Base-by-base conservation (phyloP, 1,284 basidiomycete genomes). In the Moesziomyces parantarcticus region DNA sequence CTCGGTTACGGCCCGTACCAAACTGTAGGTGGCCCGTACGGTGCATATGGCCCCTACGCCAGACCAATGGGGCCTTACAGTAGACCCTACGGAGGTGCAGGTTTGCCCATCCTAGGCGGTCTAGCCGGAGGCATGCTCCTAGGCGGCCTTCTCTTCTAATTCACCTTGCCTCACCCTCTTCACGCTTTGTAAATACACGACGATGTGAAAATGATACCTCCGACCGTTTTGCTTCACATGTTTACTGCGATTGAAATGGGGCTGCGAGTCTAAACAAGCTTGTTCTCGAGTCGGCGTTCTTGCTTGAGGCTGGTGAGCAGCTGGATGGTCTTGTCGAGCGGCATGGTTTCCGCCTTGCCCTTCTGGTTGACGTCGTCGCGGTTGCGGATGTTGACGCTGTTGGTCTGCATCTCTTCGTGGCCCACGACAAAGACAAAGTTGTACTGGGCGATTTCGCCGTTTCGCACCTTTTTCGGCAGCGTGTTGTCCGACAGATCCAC, bases 401-500 rank as follows among this genome's bases (percentile, higher is more conserved):
- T 87, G 45, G 88, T 87, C 69, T 94, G 90, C 60, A 92, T 86
- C 86, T 99, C 97, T 75, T 94, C 92, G 83, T 96, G 91, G 26
- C 97, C 97, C 48, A 98, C 96, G 63, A 99, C 94, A 71, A 98
- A 88, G 78, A 98, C 93, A 84, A 97, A 98, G 87, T 97, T 99
- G 87, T 97, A 97, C 70, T 84, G 79, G 3, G 78, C 81, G 16
- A 77, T 70, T 53, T 79, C 76, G 40, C 75, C 82, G 53, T 79
- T 81, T 45, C 77, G 68, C 80, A 99, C 93, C 88, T 98, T 99
- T 89, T 99, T 99, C 71, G 90, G 91, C 29, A 99, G 88, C 2
- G 97, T 99, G 84, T 97, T 92, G 57, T 92, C 90, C 29, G 91
- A 90, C 69, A 95, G 90, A 85, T 99, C 97, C 16, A 92, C 94